phyloP scores from a whole-genome alignment of 306 rosid genomes.

The Clitoria ternatea region DNA sequence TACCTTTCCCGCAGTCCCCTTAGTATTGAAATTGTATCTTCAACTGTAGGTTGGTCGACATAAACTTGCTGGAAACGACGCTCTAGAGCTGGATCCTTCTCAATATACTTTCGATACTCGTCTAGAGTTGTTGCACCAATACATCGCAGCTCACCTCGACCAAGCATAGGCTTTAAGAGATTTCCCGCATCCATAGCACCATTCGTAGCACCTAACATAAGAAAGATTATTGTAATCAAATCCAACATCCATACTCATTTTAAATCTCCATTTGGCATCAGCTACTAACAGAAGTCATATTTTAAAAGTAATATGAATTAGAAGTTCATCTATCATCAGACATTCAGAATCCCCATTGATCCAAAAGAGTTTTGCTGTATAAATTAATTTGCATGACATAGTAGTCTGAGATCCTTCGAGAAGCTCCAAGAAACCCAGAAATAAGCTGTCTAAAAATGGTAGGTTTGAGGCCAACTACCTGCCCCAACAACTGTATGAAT shows the following conservation, averaged over 20 bases:
- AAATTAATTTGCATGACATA: neutral
- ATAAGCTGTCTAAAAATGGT: neutral
- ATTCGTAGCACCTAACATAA: constrained; percentile 76
- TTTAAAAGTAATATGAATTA: neutral
- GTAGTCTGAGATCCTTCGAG: neutral
- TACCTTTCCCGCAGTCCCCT: constrained; percentile 96
- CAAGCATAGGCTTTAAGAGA: constrained; percentile 98
- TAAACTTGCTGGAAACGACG: constrained; percentile 98
- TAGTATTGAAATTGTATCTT: constrained; percentile 84
- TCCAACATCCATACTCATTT: neutral
- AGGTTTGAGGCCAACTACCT: constrained; percentile 49
- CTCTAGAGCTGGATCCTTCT: constrained; percentile 96
- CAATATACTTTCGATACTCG: constrained; percentile 86
- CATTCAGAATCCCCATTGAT: neutral
- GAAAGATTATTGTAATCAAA: constrained; percentile 12
- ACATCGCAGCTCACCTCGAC: constrained; percentile 92
- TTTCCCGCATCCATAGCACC: constrained; percentile 99
- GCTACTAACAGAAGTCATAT: neutral
- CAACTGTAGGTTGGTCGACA: constrained; percentile 92
- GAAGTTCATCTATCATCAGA: constrained; percentile 12
- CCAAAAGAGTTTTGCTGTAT: neutral
- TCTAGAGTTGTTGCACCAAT: constrained; percentile 96
- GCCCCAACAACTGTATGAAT: constrained; percentile 99
- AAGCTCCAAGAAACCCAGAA: neutral
- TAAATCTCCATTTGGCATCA: neutral